Percentiles rank a stretch among this genome's conserved stretches.
Evolutionary conservation across 257 asterid genomes (phyloP).

Genomic region (Solanum lycopersicoides): DNA sequence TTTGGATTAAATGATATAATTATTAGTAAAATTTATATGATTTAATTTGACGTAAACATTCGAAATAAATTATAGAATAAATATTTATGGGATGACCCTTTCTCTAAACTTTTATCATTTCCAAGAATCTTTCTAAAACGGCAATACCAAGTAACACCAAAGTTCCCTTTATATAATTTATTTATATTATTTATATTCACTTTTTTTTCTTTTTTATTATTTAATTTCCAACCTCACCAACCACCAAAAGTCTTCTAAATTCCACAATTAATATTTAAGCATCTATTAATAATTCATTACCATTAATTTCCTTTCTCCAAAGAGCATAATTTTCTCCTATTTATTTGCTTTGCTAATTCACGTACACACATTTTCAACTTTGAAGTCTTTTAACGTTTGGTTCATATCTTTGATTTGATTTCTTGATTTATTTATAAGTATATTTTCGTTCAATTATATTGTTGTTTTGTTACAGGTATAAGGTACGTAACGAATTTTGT

Average conservation of each 20-base stretch:
- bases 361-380: not conserved
- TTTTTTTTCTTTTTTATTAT: not conserved
- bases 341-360: not conserved
- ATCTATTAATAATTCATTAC: not conserved
- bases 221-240: not conserved
- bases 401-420: not conserved
- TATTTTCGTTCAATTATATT: not conserved
- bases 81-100: not conserved
- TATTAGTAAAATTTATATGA: not conserved
- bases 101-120: not conserved
- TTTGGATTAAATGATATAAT: too few relatives aligned
- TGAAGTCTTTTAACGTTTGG: not conserved
- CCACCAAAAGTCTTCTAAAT: not conserved
- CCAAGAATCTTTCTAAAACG: not conserved
- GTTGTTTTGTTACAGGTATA: not conserved
- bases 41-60: not conserved
- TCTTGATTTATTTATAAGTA: not conserved
- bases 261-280: not conserved
- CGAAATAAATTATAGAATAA: not conserved
- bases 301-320: not conserved
- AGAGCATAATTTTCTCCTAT: not conserved
- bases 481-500: constrained; percentile 4
- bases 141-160: constrained; percentile 1
- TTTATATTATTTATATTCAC: not conserved
- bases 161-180: not conserved